These are phyloP conservation scores for Barnettozyma sp. DNA, from an alignment of 805 yeast genomes.

Conservation along the genomic window DNA sequence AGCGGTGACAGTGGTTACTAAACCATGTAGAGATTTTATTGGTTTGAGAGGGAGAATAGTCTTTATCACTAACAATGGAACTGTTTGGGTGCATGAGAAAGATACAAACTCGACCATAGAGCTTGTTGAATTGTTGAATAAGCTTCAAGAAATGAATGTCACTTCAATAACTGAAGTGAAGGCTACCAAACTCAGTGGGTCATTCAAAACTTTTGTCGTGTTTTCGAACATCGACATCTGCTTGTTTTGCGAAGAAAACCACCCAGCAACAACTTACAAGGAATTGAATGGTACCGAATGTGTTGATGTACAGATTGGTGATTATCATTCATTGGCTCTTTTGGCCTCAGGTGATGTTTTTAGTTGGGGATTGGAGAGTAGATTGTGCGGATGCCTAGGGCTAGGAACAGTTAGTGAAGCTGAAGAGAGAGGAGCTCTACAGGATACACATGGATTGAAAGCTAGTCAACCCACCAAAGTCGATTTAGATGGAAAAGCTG, in stretches of 20 bases:
- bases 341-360: constrained; percentile 47
- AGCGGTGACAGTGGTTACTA: constrained; percentile 30
- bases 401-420: constrained; percentile 36
- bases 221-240: constrained; percentile 43
- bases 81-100: constrained; percentile 21
- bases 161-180: constrained; percentile 22
- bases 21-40: constrained; percentile 43
- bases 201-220: constrained; percentile 46
- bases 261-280: constrained; percentile 30
- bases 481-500: constrained; percentile 22
- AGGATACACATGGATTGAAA: constrained; percentile 24
- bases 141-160: constrained; percentile 23
- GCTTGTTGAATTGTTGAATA: constrained; percentile 28
- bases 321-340: constrained; percentile 63
- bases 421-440: constrained; percentile 14
- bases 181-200: constrained; percentile 48
- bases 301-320: constrained; percentile 59
- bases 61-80: constrained; percentile 41
- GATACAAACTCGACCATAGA: constrained; percentile 18
- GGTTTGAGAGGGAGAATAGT: constrained; percentile 48
- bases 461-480: constrained; percentile 40
- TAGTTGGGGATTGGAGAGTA: constrained; percentile 65
- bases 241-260: constrained; percentile 16
- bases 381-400: constrained; percentile 65
- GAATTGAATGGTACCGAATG: constrained; percentile 43